Evolutionary conservation across 768 basidiomycete species (phyloP), one percentile per base, ranked within the genome.

Genomic region (Macrolepiota albuminosa): DNA sequence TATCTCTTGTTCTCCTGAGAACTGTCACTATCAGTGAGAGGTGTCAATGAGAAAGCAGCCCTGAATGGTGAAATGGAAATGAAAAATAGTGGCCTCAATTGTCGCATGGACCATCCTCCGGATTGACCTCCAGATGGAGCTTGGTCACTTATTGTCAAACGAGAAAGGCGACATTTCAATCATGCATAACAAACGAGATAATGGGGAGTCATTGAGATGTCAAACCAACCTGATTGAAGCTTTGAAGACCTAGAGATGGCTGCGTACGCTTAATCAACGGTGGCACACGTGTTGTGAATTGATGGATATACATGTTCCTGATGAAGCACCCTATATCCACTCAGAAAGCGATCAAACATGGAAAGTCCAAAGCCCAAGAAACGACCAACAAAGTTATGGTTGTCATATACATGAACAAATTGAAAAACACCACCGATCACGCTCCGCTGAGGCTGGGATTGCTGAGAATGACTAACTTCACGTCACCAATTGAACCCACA

Each of bases 161-260:
- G 3, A 36, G 33, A 21, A 51, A 33, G 11, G 10, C 16, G 47
- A 13, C 10, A 29, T 26, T 48, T 48, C 29, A 26, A 56, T 61
- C 51, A 56, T 49, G 52, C 54, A 9, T 45, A 40, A 39, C 5
- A 33, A 42, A 26, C 57, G 34, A 31, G 59, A 58, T 39, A 50
- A 50, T 33, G 54, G 53, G 37, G 53, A 42, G 54, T 54, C 61
- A 47, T 63, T 58, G 40, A 63, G 45, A 39, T 52, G 43, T 18
- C 69, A 69, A 37, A 73, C 18, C 10, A 54, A 16, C 18, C 40
- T 43, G 3, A 43, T 43, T 43, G 42, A 42, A 16, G 39, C 39
- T 39, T 16, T 9, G 31, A 53, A 21, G 9, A 14, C 36, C 11
- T 53, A 14, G 6, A 13, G 52, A 29, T 16, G 53, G 53, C 40